These are phyloP conservation scores for Termitomyces sp. DNA, from an alignment of 768 basidiomycete genomes.

Conservation along the genomic window DNA sequence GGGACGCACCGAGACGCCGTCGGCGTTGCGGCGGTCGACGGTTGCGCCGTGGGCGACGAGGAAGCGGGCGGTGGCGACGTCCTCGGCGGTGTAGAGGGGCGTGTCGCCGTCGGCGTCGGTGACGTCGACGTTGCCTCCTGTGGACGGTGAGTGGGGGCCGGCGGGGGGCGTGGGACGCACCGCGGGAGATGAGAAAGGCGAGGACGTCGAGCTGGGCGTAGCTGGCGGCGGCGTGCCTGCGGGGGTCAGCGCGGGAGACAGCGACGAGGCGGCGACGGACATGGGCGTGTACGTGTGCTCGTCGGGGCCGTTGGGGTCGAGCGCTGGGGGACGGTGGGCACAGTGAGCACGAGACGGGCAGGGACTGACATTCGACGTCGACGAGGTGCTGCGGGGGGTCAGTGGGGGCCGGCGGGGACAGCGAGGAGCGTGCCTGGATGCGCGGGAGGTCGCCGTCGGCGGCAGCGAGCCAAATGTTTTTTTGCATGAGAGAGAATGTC, in stretches of 20 bases:
- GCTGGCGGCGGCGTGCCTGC: slow-evolving; percentile 90
- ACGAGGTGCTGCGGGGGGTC: slow-evolving; percentile 44
- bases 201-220: slow-evolving; percentile 78
- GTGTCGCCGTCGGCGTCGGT: slow-evolving; percentile 87
- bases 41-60: slow-evolving; percentile 76
- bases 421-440: slow-evolving; percentile 46
- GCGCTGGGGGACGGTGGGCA: slow-evolving; percentile 33
- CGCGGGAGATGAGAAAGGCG: slow-evolving; percentile 70
- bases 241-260: slow-evolving; percentile 1
- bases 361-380: slow-evolving; percentile 47
- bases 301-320: slow-evolving; percentile 71
- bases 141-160: slow-evolving; percentile 3
- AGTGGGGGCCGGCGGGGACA: slow-evolving; percentile 4
- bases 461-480: slow-evolving; percentile 92
- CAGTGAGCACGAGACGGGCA: slow-evolving; percentile 8
- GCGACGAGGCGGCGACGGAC: slow-evolving; percentile 28
- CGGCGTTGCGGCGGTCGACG: slow-evolving; percentile 54
- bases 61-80: slow-evolving; percentile 67
- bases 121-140: slow-evolving; percentile 85
- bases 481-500: slow-evolving; percentile 16
- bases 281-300: slow-evolving; percentile 77
- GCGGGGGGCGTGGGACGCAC: slow-evolving; percentile 26
- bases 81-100: slow-evolving; percentile 86
- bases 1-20: slow-evolving; percentile 67
- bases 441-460: slow-evolving; percentile 82